Base-by-base conservation (phyloP, 2,329 filamentous ascomycete genomes). In the Phoma sp. region DNA sequence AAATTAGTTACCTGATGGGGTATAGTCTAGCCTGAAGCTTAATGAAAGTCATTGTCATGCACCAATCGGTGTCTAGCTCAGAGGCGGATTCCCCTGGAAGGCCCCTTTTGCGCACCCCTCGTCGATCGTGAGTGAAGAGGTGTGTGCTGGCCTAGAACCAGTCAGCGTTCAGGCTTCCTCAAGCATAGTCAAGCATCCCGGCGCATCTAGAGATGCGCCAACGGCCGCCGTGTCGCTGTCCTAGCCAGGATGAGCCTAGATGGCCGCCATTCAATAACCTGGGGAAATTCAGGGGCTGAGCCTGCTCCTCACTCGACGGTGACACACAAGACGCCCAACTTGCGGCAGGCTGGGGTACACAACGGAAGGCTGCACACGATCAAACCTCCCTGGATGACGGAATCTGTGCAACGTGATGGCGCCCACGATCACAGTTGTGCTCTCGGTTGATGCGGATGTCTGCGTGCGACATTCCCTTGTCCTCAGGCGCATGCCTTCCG, bases 271-370 rank as follows among this genome's bases (percentile, higher is more conserved):
- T 54, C 67, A 69, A 70, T 71, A 69, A 70, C 59, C 65, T 62
- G 69, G 71, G 71, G 68, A 61, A 72, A 69, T 72, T 71, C 69
- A 70, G 68, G 69, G 70, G 68, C 57, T 44, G 52, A 50, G 57
- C 49, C 54, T 64, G 57, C 60, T 57, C 24, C 36, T 42, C 35
- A 18, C 36, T 46, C 35, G 41, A 41, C 36, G 36, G 42, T 40
- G 41, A 49, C 41, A 54, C 40, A 45, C 36, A 30, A 45, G 46
- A 13, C 46, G 41, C 36, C 48, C 46, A 30, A 14, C 52, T 36
- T 29, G 35, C 36, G 29, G 37, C 29, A 42, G 40, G 40, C 32
- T 46, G 46, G 39, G 36, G 33, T 54, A 58, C 58, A 53, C 56
- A 36, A 35, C 10, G 45, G 42, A 33, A 9, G 51, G 30, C 36